Evolutionary conservation across 768 basidiomycete genomes (phyloP).

Genomic region (Rhodotorula babjevae): DNA sequence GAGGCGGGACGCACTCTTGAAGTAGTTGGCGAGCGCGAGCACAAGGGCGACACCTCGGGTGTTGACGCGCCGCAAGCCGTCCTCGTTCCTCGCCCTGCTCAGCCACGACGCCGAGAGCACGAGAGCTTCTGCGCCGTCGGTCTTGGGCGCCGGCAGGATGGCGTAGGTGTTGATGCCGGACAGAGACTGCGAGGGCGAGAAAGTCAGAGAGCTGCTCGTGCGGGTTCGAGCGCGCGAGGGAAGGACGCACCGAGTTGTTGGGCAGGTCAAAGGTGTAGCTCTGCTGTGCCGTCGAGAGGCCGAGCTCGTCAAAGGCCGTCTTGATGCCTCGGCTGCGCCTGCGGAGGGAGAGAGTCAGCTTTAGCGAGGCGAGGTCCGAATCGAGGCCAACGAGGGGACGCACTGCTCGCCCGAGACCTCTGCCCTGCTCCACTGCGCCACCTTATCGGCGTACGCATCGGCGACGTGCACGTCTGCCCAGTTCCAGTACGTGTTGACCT

Average conservation of each 20-base stretch:
- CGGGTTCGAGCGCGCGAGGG: background rate
- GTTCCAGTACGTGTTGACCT: slow-evolving; percentile 88
- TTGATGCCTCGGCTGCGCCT: slow-evolving; percentile 66
- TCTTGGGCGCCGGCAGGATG: slow-evolving; percentile 71
- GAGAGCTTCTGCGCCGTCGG: slow-evolving; percentile 90
- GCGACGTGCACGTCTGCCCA: slow-evolving; percentile 87
- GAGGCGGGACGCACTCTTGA: slow-evolving; percentile 60
- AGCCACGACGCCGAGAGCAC: slow-evolving; percentile 87
- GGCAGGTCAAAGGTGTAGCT: slow-evolving; percentile 57
- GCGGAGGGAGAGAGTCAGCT: background rate
- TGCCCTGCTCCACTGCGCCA: slow-evolving; percentile 52
- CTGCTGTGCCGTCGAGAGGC: slow-evolving; percentile 67
- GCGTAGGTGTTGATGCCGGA: slow-evolving; percentile 78
- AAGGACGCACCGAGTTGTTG: slow-evolving; percentile 53
- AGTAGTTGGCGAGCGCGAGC: slow-evolving; percentile 72
- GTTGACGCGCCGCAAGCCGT: slow-evolving; percentile 53
- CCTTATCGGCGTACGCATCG: slow-evolving; percentile 67
- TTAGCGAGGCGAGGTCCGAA: slow-evolving; percentile 1
- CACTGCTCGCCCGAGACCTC: slow-evolving; percentile 54
- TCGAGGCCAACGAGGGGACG: slow-evolving; percentile 51
- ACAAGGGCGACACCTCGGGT: slow-evolving; percentile 81
- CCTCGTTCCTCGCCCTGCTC: slow-evolving; percentile 50
- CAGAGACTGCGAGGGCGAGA: slow-evolving; percentile 49
- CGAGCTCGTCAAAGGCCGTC: slow-evolving; percentile 66
- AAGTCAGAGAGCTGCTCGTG: background rate